These are phyloP conservation scores for Pulveroboletus sp. DNA, from an alignment of 768 basidiomycete species.

Conservation along the genomic window DNA sequence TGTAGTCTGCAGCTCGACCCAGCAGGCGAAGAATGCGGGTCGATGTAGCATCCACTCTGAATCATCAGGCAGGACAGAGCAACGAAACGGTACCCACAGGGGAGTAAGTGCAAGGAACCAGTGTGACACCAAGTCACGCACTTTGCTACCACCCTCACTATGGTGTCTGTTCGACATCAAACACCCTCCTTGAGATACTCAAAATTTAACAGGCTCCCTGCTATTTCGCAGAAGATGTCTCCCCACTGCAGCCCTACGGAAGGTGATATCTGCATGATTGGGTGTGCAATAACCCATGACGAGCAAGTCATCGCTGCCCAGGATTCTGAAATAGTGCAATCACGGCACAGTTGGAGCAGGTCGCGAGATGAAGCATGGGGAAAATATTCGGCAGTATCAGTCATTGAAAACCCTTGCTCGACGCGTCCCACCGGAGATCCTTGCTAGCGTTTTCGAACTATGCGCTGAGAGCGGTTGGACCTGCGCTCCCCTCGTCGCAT, in stretches of 20 bases:
- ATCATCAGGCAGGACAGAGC: slow-evolving; percentile 52
- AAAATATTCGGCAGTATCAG: slow-evolving; percentile 40
- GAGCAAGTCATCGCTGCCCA: slow-evolving; percentile 38
- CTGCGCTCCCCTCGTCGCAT: slow-evolving; percentile 48
- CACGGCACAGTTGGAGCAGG: slow-evolving; percentile 35
- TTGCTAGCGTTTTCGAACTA: slow-evolving; percentile 49
- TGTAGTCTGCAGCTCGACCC: slow-evolving; percentile 73
- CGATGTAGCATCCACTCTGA: slow-evolving; percentile 90
- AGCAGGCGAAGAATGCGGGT: slow-evolving; percentile 44
- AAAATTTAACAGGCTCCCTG: slow-evolving; percentile 1
- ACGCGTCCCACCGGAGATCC: slow-evolving; percentile 51
- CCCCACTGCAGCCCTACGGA: slow-evolving; percentile 19
- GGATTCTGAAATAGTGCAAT: slow-evolving; percentile 43
- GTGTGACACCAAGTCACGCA: slow-evolving; percentile 19
- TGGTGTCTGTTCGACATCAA: slow-evolving; percentile 8
- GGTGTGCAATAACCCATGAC: slow-evolving; percentile 30
- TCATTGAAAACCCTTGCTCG: slow-evolving; percentile 51
- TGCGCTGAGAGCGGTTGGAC: slow-evolving; percentile 50
- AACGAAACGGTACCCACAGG: slow-evolving; percentile 19
- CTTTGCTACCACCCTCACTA: not conserved
- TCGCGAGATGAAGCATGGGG: slow-evolving; percentile 41
- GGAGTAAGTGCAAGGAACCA: not conserved
- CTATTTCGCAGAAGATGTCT: slow-evolving; percentile 14
- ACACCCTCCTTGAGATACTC: not conserved
- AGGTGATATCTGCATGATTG: slow-evolving; percentile 17